phyloP scores from a whole-genome alignment of 2,329 filamentous ascomycete genomes.

The Cordyceps sp. region DNA sequence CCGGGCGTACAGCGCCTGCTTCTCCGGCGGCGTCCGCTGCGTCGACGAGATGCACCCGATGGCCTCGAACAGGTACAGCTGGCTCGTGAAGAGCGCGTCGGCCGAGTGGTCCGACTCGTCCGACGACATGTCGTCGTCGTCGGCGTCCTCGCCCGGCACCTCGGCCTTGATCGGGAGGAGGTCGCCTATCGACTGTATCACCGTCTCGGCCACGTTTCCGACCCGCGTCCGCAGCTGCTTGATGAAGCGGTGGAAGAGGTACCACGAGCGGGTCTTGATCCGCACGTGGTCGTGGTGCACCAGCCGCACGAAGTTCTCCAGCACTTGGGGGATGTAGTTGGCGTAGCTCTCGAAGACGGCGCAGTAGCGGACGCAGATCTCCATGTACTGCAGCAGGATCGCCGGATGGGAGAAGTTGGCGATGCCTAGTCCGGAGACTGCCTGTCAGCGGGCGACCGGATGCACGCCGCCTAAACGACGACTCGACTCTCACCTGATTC shows the following conservation, averaged over 20 bases:
- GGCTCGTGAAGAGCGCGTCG: slow-evolving; percentile 81
- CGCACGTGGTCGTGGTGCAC: slow-evolving; percentile 79
- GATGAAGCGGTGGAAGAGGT: slow-evolving; percentile 83
- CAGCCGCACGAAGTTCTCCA: slow-evolving; percentile 82
- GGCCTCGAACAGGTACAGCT: slow-evolving; percentile 87
- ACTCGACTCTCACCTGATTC: slow-evolving; percentile 53
- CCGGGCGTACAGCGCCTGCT: slow-evolving; percentile 74
- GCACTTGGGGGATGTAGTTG: slow-evolving; percentile 64
- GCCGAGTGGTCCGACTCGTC: slow-evolving; percentile 80
- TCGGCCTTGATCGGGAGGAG: slow-evolving; percentile 84
- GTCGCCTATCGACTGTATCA: slow-evolving; percentile 81
- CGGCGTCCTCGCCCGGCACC: slow-evolving; percentile 55
- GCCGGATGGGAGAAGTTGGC: slow-evolving; percentile 77
- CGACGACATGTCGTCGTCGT: slow-evolving; percentile 91
- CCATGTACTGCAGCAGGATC: slow-evolving; percentile 93
- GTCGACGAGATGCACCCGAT: slow-evolving; percentile 86
- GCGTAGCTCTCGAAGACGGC: slow-evolving; percentile 80
- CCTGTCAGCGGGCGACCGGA: too few species aligned
- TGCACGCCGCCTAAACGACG: too few species aligned
- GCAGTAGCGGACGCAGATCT: slow-evolving; percentile 89
- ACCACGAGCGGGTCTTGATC: slow-evolving; percentile 87
- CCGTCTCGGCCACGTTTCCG: slow-evolving; percentile 75
- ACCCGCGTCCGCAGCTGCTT: slow-evolving; percentile 74
- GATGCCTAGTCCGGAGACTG: slow-evolving; percentile 44
- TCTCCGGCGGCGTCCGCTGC: slow-evolving; percentile 56